These are phyloP conservation scores for Amphicarpaea edgeworthii DNA, from an alignment of 306 rosid species.

Conservation along the genomic window DNA sequence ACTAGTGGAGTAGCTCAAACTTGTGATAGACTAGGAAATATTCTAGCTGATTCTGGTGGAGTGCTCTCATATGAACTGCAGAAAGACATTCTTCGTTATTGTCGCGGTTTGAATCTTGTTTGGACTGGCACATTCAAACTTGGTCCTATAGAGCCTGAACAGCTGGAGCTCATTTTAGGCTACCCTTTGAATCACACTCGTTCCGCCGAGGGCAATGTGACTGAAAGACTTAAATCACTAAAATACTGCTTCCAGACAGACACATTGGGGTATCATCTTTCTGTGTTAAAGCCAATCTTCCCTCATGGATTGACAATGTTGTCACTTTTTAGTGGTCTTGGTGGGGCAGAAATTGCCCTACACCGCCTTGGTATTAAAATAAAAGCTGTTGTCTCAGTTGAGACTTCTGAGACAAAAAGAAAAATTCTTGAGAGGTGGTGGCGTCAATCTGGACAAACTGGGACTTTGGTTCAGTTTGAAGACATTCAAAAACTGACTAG, in stretches of 20 bases:
- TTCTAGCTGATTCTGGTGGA: conserved; percentile 61
- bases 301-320: conserved; percentile 74
- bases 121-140: conserved; percentile 75
- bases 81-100: conserved; percentile 68
- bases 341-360: conserved; percentile 82
- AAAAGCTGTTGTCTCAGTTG: conserved; percentile 79
- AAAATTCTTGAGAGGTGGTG: conserved; percentile 84
- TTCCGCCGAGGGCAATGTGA: conserved; percentile 49
- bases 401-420: conserved; percentile 69
- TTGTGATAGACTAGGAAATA: conserved; percentile 68
- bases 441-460: conserved; percentile 68
- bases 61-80: conserved; percentile 62
- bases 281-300: conserved; percentile 69
- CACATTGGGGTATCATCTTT: conserved; percentile 77
- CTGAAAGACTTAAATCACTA: conserved; percentile 69
- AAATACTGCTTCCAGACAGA: conserved; percentile 87
- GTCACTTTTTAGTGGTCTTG: conserved; percentile 82
- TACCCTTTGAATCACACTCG: conserved; percentile 79
- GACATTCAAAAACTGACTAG: conserved; percentile 73
- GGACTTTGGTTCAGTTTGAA: conserved; percentile 77
- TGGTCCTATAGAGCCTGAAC: conserved; percentile 69
- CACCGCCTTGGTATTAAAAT: conserved; percentile 76
- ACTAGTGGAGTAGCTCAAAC: conserved; percentile 60
- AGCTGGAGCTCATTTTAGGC: conserved; percentile 75
- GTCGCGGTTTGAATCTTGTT: conserved; percentile 69